Percentiles rank a stretch among this genome's conserved stretches.
Evolutionary conservation across 345 rosid species (phyloP).

Genomic region (Turritis glabra): DNA sequence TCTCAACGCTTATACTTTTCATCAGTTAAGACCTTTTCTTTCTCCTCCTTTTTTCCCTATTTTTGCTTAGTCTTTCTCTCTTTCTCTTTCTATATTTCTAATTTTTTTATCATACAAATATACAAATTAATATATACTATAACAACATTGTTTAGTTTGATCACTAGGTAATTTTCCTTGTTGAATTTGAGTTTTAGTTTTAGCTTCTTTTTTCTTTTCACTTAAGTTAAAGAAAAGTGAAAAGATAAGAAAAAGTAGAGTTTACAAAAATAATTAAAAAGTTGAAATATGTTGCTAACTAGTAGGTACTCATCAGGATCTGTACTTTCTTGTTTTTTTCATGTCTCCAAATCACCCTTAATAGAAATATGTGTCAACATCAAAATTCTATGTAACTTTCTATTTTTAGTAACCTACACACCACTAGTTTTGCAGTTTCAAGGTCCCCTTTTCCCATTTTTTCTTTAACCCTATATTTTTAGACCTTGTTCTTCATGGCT

Average conservation of each 20-base stretch:
- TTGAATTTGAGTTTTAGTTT: neutral
- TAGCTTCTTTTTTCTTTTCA: neutral
- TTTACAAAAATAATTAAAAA: neutral
- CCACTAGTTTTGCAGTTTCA: neutral
- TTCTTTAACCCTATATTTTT: neutral
- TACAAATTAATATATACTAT: neutral
- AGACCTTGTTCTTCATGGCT: neutral
- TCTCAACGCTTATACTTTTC: constrained; percentile 60
- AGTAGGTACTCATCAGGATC: constrained; percentile 21
- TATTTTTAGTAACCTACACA: constrained; percentile 15
- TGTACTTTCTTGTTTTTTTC: neutral
- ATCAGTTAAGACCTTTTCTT: constrained; percentile 55
- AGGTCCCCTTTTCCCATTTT: neutral
- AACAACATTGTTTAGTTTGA: constrained; percentile 16
- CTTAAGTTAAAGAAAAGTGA: constrained; percentile 3
- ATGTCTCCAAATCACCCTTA: constrained; percentile 4
- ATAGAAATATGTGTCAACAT: constrained; percentile 23
- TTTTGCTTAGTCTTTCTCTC: neutral
- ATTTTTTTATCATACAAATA: neutral
- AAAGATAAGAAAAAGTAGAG: neutral
- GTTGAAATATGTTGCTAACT: constrained; percentile 16
- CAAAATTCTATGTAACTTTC: constrained; percentile 20
- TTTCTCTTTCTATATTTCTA: neutral
- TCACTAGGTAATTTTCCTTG: constrained; percentile 1
- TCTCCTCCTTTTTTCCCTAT: neutral